A percentile compares a stretch with the other conserved stretches of the same genome.
phyloP scores from a whole-genome alignment of 2,329 filamentous ascomycete genomes.

The Aspergillus sp. region DNA sequence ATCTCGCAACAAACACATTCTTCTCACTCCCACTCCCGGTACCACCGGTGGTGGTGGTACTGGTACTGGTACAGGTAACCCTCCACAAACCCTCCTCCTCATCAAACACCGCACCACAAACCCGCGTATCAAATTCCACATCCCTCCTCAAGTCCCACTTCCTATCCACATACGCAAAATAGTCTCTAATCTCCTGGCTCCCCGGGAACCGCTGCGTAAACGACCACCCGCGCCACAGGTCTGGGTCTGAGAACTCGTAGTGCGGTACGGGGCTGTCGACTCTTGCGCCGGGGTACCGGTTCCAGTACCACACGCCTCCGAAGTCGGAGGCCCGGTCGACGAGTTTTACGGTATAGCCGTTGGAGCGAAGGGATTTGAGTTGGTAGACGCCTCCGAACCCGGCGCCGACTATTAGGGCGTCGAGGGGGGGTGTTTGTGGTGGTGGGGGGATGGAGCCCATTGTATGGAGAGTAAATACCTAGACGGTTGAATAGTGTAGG shows the following conservation, averaged over 20 bases:
- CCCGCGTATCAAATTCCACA: constrained; percentile 45
- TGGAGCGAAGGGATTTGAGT: constrained; percentile 53
- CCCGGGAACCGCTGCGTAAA: constrained; percentile 38
- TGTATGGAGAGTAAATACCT: too few relatives aligned
- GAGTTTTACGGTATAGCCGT: constrained; percentile 49
- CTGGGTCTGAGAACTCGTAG: constrained; percentile 55
- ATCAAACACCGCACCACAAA: constrained; percentile 45
- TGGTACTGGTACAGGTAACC: too few relatives aligned
- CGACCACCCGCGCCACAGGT: constrained; percentile 47
- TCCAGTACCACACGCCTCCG: constrained; percentile 59
- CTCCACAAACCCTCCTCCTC: constrained; percentile 14
- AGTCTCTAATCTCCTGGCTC: constrained; percentile 41
- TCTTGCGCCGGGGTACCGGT: constrained; percentile 55
- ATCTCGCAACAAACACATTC: constrained; percentile 39
- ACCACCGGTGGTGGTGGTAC: too few relatives aligned
- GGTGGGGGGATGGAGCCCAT: too few relatives aligned
- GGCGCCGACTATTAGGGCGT: constrained; percentile 22
- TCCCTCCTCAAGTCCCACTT: constrained; percentile 47
- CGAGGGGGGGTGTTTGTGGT: constrained; percentile 14
- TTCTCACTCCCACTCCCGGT: too few relatives aligned
- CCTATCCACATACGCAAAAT: constrained; percentile 50
- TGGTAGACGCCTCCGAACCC: constrained; percentile 47
- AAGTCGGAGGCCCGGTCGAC: constrained; percentile 54
- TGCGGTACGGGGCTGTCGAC: constrained; percentile 56
- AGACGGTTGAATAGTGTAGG: too few relatives aligned